phyloP scores from a whole-genome alignment of 2,329 filamentous ascomycete genomes.

The Alternaria viburni region DNA sequence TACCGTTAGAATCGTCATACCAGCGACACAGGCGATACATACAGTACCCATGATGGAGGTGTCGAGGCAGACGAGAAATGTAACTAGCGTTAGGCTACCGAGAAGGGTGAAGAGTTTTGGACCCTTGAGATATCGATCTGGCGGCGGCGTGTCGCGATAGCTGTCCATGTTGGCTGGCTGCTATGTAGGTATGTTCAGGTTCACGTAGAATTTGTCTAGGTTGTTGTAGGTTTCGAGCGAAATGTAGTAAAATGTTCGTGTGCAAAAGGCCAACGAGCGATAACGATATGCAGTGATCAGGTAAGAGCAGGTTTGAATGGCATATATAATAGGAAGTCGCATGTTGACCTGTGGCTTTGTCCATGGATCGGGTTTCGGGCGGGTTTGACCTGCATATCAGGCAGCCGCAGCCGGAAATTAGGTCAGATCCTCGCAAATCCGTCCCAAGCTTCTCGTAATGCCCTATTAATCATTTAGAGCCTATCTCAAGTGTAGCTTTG shows the following conservation, averaged over 20 bases:
- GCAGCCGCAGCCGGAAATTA: too few species aligned
- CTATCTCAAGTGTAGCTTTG: too few species aligned
- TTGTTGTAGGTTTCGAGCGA: neutral
- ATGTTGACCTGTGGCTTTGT: neutral
- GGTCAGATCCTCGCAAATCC: too few species aligned
- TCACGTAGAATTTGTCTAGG: neutral
- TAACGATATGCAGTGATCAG: neutral
- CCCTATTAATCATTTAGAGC: too few species aligned
- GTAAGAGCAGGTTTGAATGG: neutral
- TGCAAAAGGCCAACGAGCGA: neutral
- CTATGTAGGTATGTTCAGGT: neutral
- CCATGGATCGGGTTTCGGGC: neutral
- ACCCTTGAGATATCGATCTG: conserved; percentile 12
- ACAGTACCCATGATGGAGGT: conserved; percentile 37
- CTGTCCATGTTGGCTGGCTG: neutral
- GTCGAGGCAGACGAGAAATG: conserved; percentile 32
- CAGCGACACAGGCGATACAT: neutral
- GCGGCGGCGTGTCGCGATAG: neutral
- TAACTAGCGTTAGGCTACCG: conserved; percentile 24
- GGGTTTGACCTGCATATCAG: too few species aligned
- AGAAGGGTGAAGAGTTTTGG: conserved; percentile 20
- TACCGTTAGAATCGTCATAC: neutral
- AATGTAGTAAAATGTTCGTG: neutral
- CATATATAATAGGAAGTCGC: neutral
- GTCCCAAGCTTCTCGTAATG: too few species aligned